Percentiles rank a stretch among this genome's conserved stretches.
Evolutionary conservation across 257 asterid genomes (phyloP).

Genomic region (Cordia subcordata): DNA sequence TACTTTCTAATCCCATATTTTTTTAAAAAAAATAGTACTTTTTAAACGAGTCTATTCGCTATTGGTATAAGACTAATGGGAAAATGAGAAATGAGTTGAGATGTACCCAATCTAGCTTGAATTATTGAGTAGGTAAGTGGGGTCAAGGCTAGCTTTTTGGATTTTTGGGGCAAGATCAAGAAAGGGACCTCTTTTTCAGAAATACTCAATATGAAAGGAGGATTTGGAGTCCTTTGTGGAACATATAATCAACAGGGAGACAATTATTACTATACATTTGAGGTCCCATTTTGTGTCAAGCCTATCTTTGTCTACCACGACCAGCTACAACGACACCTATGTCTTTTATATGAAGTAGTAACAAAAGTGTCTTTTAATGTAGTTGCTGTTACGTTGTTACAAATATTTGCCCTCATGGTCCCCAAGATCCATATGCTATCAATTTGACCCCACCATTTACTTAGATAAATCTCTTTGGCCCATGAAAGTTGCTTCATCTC

Average conservation of each 20-base stretch:
- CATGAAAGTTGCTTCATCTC: conserved; percentile 18
- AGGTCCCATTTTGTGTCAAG: conserved; percentile 45
- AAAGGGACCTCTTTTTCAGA: too few relatives aligned
- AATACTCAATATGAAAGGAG: neutral
- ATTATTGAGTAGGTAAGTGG: conserved; percentile 36
- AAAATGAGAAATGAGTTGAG: neutral
- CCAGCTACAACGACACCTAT: conserved; percentile 34
- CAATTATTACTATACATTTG: conserved; percentile 30
- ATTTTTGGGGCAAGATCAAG: conserved; percentile 12
- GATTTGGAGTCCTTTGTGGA: conserved; percentile 22
- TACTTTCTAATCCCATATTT: too few relatives aligned
- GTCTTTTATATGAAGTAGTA: conserved; percentile 32
- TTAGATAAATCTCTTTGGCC: conserved; percentile 28
- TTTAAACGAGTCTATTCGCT: too few relatives aligned
- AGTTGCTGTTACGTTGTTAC: conserved; percentile 18
- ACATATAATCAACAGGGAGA: conserved; percentile 1
- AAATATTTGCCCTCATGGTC: conserved; percentile 39
- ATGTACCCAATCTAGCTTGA: conserved; percentile 2
- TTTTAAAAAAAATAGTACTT: too few relatives aligned
- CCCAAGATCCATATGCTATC: conserved; percentile 25
- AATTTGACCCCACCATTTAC: conserved; percentile 34
- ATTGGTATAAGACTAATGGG: too few relatives aligned
- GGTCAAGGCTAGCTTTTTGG: conserved; percentile 33
- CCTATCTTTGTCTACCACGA: conserved; percentile 22
- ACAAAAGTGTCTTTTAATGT: conserved; percentile 37